These are phyloP conservation scores for Erysimum cheiranthoides DNA, from an alignment of 345 rosid genomes.

Conservation along the genomic window DNA sequence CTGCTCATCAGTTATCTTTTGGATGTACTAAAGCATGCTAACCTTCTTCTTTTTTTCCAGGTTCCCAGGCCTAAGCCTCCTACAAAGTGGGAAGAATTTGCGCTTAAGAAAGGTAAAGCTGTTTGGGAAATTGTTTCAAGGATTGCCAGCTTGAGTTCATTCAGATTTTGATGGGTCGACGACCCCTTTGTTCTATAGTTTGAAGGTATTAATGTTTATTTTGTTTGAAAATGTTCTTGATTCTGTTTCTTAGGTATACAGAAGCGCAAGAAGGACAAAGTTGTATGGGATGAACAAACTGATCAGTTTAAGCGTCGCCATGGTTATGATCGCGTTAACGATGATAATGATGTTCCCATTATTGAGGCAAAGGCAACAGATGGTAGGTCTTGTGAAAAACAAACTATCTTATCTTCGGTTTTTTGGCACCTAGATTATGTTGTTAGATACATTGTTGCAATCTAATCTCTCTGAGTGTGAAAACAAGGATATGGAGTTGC, in stretches of 20 bases:
- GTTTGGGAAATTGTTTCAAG: not conserved
- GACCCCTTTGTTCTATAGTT: conserved; percentile 6
- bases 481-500: conserved; percentile 3
- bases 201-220: not conserved
- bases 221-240: not conserved
- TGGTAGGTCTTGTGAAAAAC: conserved; percentile 52
- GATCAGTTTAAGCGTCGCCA: conserved; percentile 80
- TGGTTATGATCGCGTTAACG: conserved; percentile 94
- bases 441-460: conserved; percentile 5
- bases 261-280: conserved; percentile 85
- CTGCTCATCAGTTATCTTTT: not conserved
- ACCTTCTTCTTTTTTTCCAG: conserved; percentile 16
- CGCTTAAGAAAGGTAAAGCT: conserved; percentile 55
- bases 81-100: conserved; percentile 51
- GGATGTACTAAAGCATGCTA: conserved; percentile 14
- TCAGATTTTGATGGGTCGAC: not conserved
- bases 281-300: conserved; percentile 85
- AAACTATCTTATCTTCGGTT: not conserved
- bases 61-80: conserved; percentile 49
- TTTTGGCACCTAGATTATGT: not conserved
- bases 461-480: conserved; percentile 10
- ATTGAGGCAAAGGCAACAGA: conserved; percentile 84
- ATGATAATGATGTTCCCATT: conserved; percentile 82
- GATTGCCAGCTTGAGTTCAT: conserved; percentile 22
- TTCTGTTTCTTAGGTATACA: conserved; percentile 67